Percentiles rank a stretch among this genome's conserved stretches.
Evolutionary conservation across 495 filamentous ascomycete species (phyloP).

Genomic region (Aspergillus baeticus): DNA sequence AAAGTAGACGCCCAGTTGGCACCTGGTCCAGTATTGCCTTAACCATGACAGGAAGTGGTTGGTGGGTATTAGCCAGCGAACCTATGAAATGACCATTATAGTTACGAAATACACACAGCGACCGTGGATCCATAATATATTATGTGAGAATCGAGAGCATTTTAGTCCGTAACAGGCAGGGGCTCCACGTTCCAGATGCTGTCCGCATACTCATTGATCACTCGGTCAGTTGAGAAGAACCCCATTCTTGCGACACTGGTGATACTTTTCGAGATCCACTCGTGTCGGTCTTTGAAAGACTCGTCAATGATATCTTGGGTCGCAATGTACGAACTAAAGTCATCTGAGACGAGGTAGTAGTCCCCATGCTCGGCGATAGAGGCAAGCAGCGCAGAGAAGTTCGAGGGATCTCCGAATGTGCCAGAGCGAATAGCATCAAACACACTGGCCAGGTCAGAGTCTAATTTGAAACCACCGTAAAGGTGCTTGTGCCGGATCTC

Average conservation of each 20-base stretch:
- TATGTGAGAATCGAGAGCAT: background rate
- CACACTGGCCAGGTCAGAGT: conserved; percentile 71
- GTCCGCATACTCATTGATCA: conserved; percentile 97
- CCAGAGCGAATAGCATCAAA: conserved; percentile 77
- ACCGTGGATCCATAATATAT: too few species aligned
- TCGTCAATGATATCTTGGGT: conserved; percentile 89
- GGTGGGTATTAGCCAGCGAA: too few species aligned
- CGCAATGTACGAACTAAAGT: conserved; percentile 90
- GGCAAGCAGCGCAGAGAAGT: conserved; percentile 77
- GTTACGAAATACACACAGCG: too few species aligned
- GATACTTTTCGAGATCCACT: conserved; percentile 88
- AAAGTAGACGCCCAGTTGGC: too few species aligned
- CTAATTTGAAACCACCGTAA: conserved; percentile 75
- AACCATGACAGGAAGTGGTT: too few species aligned
- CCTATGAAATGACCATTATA: too few species aligned
- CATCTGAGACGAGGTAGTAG: conserved; percentile 95
- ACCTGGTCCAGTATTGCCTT: too few species aligned
- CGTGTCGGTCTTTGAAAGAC: conserved; percentile 84
- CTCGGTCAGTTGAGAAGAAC: conserved; percentile 95
- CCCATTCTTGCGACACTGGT: conserved; percentile 88
- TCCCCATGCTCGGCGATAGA: conserved; percentile 90
- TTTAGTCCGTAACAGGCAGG: conserved; percentile 39
- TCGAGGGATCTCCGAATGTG: conserved; percentile 71
- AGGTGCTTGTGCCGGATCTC: conserved; percentile 89
- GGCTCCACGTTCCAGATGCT: conserved; percentile 96